Percentiles rank a stretch among this genome's conserved stretches.
Evolutionary conservation across 225 moss, liverwort and hornwort species (phyloP).

Genomic region (Climacium dendroides): DNA sequence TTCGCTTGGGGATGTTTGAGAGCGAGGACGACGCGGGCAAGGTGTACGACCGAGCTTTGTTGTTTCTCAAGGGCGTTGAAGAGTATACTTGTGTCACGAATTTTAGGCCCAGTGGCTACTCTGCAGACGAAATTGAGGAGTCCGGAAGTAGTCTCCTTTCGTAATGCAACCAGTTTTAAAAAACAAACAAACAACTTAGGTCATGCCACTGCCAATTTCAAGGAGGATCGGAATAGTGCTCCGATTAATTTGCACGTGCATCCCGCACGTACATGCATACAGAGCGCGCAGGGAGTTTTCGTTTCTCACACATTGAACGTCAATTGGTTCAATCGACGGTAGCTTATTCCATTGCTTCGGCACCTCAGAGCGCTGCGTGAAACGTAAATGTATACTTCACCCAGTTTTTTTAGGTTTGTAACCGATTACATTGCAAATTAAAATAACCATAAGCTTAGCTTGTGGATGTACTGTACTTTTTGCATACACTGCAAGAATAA

Average conservation of each 20-base stretch:
- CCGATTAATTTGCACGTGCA: not conserved
- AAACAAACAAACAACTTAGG: no score
- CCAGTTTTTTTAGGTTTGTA: no score
- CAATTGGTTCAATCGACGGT: not conserved
- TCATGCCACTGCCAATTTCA: not conserved
- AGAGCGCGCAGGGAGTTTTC: not conserved
- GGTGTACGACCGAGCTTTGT: not conserved
- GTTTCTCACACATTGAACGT: no score
- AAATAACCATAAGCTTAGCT: not conserved
- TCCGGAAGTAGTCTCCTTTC: not conserved
- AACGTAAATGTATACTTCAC: not conserved
- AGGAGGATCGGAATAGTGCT: not conserved
- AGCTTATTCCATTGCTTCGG: no score
- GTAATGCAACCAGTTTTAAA: no score
- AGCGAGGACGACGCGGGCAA: constrained; percentile 2
- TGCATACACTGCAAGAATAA: not conserved
- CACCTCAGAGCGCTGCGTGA: no score
- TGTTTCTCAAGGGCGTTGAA: not conserved
- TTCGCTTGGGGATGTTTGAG: not conserved
- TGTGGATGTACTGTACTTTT: not conserved
- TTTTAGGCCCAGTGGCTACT: constrained; percentile 5
- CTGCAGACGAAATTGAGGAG: not conserved
- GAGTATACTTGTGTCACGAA: not conserved
- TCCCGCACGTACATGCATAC: not conserved
- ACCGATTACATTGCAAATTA: not conserved